phyloP scores from a whole-genome alignment of 1,139 yeast genomes.

The Scheffersomyces insectosa region DNA sequence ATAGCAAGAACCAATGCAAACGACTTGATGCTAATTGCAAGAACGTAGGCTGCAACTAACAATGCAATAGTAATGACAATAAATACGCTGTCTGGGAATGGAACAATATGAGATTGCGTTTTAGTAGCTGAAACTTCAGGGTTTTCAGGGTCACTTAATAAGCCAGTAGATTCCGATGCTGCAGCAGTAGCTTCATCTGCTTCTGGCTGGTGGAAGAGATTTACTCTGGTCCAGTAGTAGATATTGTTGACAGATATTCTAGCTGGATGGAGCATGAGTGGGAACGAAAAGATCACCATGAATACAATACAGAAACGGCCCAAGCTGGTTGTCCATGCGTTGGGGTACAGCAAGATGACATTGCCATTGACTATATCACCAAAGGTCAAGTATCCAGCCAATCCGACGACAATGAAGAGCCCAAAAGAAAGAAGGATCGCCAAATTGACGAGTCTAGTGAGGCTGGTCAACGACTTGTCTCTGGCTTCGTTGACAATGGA shows the following conservation, averaged over 20 bases:
- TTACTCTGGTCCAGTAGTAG: conserved; percentile 45
- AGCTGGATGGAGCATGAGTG: conserved; percentile 91
- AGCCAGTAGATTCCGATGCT: background rate
- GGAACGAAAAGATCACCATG: conserved; percentile 86
- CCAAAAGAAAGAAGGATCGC: conserved; percentile 48
- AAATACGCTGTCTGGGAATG: conserved; percentile 53
- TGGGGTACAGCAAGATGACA: conserved; percentile 68
- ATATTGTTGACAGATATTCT: conserved; percentile 82
- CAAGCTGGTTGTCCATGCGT: conserved; percentile 48
- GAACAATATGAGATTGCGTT: conserved; percentile 30
- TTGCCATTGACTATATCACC: conserved; percentile 63
- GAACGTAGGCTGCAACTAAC: conserved; percentile 41
- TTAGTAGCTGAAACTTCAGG: background rate
- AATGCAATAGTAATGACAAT: conserved; percentile 47
- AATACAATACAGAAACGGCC: conserved; percentile 78
- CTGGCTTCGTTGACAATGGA: conserved; percentile 52
- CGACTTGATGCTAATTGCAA: conserved; percentile 48
- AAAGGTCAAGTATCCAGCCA: conserved; percentile 47
- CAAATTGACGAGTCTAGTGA: conserved; percentile 51
- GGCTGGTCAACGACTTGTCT: conserved; percentile 52
- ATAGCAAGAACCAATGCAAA: conserved; percentile 58
- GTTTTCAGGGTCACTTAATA: background rate
- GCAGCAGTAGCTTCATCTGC: conserved; percentile 9
- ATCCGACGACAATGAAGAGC: conserved; percentile 41
- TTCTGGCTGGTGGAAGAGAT: conserved; percentile 2